Percentiles rank a stretch among this genome's conserved stretches.
These are phyloP conservation scores for Kodamaea restingae DNA, from an alignment of 805 yeast genomes.

Conservation along the genomic window DNA sequence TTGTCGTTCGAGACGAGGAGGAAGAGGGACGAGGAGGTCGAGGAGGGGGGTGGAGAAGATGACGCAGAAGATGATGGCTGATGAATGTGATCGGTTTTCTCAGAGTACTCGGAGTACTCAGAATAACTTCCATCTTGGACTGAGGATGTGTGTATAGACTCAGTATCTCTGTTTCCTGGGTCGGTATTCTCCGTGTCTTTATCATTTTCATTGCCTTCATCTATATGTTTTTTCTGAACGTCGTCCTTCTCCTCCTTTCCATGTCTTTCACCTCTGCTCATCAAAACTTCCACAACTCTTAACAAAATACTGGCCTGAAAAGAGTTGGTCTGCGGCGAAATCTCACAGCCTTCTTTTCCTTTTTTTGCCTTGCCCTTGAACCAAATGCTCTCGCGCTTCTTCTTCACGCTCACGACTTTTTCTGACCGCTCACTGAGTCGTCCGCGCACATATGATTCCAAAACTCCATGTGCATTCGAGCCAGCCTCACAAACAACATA, in stretches of 20 bases:
- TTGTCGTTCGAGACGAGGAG: conserved; percentile 30
- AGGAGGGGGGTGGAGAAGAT: too few relatives aligned
- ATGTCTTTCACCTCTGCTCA: conserved; percentile 11
- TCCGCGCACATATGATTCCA: conserved; percentile 20
- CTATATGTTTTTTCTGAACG: conserved; percentile 4
- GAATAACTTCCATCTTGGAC: too few relatives aligned
- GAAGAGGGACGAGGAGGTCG: conserved; percentile 21
- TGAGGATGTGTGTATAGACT: too few relatives aligned
- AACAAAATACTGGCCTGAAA: conserved; percentile 32
- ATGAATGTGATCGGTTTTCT: too few relatives aligned
- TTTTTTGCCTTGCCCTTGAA: conserved; percentile 23
- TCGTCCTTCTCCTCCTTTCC: too few relatives aligned
- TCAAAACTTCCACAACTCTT: conserved; percentile 25
- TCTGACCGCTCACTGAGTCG: background rate
- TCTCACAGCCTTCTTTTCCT: conserved; percentile 17
- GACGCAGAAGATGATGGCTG: too few relatives aligned
- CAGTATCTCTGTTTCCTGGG: conserved; percentile 13
- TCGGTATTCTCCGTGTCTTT: conserved; percentile 18
- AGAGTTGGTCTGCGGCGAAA: conserved; percentile 31
- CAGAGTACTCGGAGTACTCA: too few relatives aligned
- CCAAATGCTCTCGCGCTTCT: conserved; percentile 7
- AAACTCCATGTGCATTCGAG: conserved; percentile 32
- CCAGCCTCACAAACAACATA: conserved; percentile 36
- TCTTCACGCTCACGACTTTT: background rate
- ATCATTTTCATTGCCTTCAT: conserved; percentile 5